Evolutionary conservation across 345 rosid species (phyloP).

Genomic region (Eucalyptus tenuipes): DNA sequence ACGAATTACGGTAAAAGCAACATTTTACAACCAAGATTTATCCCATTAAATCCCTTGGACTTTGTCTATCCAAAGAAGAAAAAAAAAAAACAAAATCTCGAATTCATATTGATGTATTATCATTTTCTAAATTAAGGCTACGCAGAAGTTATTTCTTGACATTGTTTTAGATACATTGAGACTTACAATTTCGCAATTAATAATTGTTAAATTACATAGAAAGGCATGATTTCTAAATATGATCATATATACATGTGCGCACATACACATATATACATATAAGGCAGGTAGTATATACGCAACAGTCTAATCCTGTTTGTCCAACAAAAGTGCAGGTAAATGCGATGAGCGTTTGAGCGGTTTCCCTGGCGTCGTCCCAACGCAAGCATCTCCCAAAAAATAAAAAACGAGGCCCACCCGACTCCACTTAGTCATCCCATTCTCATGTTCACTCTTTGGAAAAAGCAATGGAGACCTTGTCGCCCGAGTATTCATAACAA

Average conservation of each 20-base stretch:
- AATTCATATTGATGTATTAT: background rate
- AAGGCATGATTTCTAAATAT: background rate
- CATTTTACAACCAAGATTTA: background rate
- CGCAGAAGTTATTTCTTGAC: background rate
- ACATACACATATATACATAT: too few relatives aligned
- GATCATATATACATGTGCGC: rapidly evolving
- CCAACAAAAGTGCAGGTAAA: background rate
- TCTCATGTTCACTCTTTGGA: background rate
- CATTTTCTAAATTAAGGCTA: background rate
- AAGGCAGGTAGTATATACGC: background rate
- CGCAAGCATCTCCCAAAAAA: background rate
- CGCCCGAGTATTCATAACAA: background rate
- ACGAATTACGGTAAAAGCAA: background rate
- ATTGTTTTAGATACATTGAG: background rate
- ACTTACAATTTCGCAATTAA: background rate
- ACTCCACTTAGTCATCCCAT: background rate
- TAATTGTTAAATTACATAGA: background rate
- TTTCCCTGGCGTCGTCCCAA: background rate
- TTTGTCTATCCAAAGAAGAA: background rate
- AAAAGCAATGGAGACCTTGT: background rate
- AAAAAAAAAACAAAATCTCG: background rate
- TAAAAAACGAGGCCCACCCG: background rate
- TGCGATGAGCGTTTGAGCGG: background rate
- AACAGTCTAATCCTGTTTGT: background rate
- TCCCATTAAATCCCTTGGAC: background rate